Evolutionary conservation across 2,329 filamentous ascomycete species (phyloP), one percentile per base, ranked within the genome.

Genomic region (Botrytis paeoniae): DNA sequence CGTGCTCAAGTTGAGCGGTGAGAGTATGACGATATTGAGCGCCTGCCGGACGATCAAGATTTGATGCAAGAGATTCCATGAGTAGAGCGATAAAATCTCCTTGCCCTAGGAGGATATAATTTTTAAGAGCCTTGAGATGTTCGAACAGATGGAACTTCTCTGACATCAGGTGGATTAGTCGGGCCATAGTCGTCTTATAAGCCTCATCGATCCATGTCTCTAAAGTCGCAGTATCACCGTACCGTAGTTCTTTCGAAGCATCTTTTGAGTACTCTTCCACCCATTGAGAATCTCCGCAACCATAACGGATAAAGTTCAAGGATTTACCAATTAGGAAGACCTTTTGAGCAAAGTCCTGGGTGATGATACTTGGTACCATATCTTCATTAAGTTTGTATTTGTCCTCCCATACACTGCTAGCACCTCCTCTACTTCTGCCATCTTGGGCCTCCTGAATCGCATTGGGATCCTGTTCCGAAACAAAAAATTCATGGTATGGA

Each of bases 271-370:
- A 98, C 45, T 91, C 91, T 80, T 98, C 95, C 2, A 99, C 96
- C 96, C 96, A 99, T 45, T 91, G 89, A 37, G 94, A 93, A 81
- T 99, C 97, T 14, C 92, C 92, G 81, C 96, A 99, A 77, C 94
- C 95, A 82, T 98, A 95, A 37, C 96, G 91, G 81, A 99, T 98
- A 82, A 99, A 99, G 82, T 99, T 99, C 71, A 99, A 87, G 6
- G 95, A 97, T 82, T 99, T 99, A 73, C 96, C 96, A 78, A 99
- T 99, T 12, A 99, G 85, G 79, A 98, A 98, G 9, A 99, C 93
- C 80, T 98, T 98, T 77, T 96, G 93, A 0, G 96, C 94, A 83
- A 99, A 98, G 75, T 97, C 95, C 62, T 92, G 88, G 0, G 94
- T 97, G 77, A 98, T 94, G 79, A 98, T 98, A 60, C 92, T 95